These are phyloP conservation scores for Zizania latifolia DNA, from an alignment of 176 grass and related monocot genomes.

Conservation along the genomic window DNA sequence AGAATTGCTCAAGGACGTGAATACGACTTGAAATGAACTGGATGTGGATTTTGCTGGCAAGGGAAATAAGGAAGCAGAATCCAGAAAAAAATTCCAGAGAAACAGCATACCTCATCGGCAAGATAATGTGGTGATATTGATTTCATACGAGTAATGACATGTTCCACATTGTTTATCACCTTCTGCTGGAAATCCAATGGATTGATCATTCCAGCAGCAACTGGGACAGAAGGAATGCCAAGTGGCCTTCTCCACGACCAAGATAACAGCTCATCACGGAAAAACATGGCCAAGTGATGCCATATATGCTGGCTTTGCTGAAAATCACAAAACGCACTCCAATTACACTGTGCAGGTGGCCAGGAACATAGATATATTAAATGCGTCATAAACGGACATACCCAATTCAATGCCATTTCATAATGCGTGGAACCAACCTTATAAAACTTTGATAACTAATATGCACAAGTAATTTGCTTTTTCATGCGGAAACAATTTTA, in stretches of 20 bases:
- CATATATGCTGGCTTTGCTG: slow-evolving; percentile 99
- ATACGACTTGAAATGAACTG: not conserved
- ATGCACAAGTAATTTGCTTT: no score
- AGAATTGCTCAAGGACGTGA: not conserved
- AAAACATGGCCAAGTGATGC: slow-evolving; percentile 99
- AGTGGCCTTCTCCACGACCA: slow-evolving; percentile 98
- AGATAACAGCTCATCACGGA: slow-evolving; percentile 93
- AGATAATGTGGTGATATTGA: slow-evolving; percentile 80
- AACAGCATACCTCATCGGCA: slow-evolving; percentile 82
- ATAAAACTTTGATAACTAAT: no score
- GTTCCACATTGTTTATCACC: slow-evolving; percentile 85
- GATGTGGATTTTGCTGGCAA: no score
- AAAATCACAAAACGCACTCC: slow-evolving; percentile 22
- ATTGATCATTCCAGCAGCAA: slow-evolving; percentile 60
- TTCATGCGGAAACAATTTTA: no score
- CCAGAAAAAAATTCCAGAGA: no score
- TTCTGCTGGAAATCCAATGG: slow-evolving; percentile 89
- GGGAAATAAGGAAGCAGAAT: no score
- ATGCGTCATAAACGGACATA: no score
- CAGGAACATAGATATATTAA: no score
- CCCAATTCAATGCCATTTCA: no score
- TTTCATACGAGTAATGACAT: slow-evolving; percentile 77
- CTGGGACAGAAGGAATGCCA: slow-evolving; percentile 72
- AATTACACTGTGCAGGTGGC: no score
- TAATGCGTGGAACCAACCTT: no score